These are phyloP conservation scores for Ophiostoma novo-ulmi DNA, from an alignment of 2,329 filamentous ascomycete species.

Conservation along the genomic window DNA sequence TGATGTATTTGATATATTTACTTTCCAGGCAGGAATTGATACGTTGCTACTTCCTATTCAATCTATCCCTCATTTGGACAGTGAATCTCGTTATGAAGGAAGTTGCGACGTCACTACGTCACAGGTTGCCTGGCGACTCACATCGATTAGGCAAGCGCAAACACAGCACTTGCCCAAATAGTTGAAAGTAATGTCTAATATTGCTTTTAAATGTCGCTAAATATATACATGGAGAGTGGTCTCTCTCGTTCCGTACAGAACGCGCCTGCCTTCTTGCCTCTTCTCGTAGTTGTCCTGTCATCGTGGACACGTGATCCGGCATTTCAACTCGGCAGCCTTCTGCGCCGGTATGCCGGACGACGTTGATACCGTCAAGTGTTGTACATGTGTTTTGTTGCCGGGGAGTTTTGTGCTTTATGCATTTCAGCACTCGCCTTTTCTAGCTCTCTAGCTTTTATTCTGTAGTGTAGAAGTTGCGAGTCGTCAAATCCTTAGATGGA, in stretches of 20 bases:
- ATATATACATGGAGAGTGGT: neutral
- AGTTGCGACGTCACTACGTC: slow-evolving; percentile 6
- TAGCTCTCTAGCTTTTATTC: neutral
- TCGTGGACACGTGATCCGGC: slow-evolving; percentile 12
- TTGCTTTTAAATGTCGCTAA: slow-evolving; percentile 11
- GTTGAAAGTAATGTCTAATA: neutral
- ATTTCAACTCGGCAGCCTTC: slow-evolving; percentile 12
- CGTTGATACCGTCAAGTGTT: slow-evolving; percentile 5
- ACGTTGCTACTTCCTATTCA: neutral
- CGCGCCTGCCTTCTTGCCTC: neutral
- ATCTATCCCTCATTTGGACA: neutral
- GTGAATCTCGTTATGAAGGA: neutral
- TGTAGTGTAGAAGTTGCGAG: neutral
- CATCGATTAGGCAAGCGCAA: too few species aligned
- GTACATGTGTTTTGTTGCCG: neutral
- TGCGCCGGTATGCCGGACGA: slow-evolving; percentile 15
- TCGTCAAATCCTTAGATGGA: slow-evolving; percentile 14
- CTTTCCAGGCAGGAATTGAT: neutral
- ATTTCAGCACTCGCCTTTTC: neutral
- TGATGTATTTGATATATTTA: neutral
- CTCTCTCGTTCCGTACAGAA: neutral
- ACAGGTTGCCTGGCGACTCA: slow-evolving; percentile 1
- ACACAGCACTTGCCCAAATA: slow-evolving; percentile 1
- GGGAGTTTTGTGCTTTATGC: neutral
- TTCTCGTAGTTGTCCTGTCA: neutral